phyloP scores from a whole-genome alignment of 192 early-diverging fungal species.

The Dispira simplex region DNA sequence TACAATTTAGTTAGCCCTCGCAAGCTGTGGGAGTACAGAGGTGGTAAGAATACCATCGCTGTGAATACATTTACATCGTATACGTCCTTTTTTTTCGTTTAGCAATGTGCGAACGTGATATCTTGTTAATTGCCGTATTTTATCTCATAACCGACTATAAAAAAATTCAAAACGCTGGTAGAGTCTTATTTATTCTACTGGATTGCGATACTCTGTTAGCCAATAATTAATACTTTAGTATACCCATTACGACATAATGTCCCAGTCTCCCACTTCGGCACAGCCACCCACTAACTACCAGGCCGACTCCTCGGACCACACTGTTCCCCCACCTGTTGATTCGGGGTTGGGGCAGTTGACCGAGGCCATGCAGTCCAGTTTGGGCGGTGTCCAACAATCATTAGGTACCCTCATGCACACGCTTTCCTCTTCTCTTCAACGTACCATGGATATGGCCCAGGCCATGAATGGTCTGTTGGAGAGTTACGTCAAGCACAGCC shows the following conservation, averaged over 20 bases:
- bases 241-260: not conserved
- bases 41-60: not conserved
- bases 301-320: too few relatives aligned
- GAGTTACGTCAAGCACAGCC: slow-evolving; percentile 5
- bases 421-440: slow-evolving; percentile 5
- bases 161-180: too few relatives aligned
- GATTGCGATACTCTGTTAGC: not conserved
- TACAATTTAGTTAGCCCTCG: not conserved
- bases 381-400: slow-evolving; percentile 1
- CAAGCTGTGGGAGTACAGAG: not conserved
- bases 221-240: not conserved
- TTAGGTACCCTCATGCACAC: slow-evolving; percentile 7
- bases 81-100: too few relatives aligned
- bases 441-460: slow-evolving; percentile 7
- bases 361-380: slow-evolving; percentile 5
- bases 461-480: slow-evolving; percentile 10
- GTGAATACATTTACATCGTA: not conserved
- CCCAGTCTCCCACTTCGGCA: not conserved
- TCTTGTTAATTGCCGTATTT: too few relatives aligned
- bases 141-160: too few relatives aligned
- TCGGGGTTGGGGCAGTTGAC: slow-evolving; percentile 4
- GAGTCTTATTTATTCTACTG: not conserved
- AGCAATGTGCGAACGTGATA: too few relatives aligned
- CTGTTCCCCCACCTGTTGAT: not conserved
- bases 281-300: not conserved